phyloP scores from a whole-genome alignment of 768 basidiomycete species.

The Mycena vulgaris region DNA sequence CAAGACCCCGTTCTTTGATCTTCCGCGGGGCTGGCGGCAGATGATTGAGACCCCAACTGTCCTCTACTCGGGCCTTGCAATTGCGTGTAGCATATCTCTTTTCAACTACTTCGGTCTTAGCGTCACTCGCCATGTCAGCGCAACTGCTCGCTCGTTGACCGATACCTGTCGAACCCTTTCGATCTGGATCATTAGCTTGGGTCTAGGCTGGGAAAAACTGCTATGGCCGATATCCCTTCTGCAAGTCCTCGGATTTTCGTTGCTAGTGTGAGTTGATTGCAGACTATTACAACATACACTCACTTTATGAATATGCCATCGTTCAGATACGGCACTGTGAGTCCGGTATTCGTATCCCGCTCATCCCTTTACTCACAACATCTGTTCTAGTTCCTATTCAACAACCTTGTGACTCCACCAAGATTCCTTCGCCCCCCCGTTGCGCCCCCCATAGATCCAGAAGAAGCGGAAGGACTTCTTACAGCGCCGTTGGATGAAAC shows the following conservation, averaged over 20 bases:
- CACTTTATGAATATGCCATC: conserved; percentile 11
- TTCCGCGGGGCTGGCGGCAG: conserved; percentile 91
- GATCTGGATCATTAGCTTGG: conserved; percentile 96
- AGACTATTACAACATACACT: conserved; percentile 29
- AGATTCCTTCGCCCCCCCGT: conserved; percentile 66
- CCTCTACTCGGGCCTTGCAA: conserved; percentile 76
- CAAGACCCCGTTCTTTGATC: conserved; percentile 85
- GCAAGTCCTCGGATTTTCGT: conserved; percentile 87
- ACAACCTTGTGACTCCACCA: conserved; percentile 81
- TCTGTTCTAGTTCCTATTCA: conserved; percentile 84
- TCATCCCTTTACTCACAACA: conserved; percentile 26
- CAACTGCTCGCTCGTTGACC: conserved; percentile 91
- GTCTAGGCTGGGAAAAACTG: conserved; percentile 91
- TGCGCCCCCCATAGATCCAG: conserved; percentile 62
- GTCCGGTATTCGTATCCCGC: conserved; percentile 41
- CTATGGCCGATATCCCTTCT: conserved; percentile 86
- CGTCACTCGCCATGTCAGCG: conserved; percentile 94
- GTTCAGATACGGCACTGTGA: conserved; percentile 87
- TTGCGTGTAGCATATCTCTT: conserved; percentile 81
- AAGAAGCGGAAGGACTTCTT: conserved; percentile 71
- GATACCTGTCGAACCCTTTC: conserved; percentile 96
- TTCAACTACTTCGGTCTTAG: conserved; percentile 95
- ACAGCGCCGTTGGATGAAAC: conserved; percentile 78
- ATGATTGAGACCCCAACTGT: conserved; percentile 86
- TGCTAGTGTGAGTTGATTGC: conserved; percentile 81